Evolutionary conservation across 2,329 filamentous ascomycete species (phyloP).

Genomic region (Hypoxylon rubiginosum): DNA sequence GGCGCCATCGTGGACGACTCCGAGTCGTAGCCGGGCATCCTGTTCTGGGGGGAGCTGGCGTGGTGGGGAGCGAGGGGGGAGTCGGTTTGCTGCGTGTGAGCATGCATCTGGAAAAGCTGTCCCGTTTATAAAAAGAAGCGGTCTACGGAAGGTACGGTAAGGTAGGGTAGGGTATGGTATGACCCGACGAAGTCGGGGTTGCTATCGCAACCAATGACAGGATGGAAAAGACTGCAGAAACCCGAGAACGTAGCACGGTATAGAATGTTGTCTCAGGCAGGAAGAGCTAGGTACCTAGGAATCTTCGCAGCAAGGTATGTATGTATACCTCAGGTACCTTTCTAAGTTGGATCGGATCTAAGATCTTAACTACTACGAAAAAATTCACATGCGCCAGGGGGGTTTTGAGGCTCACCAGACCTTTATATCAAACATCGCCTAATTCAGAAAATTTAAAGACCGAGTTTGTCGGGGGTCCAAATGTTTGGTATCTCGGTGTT

Average conservation of each 20-base stretch:
- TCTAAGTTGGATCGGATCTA: not conserved
- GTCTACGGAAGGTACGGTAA: not conserved
- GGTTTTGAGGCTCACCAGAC: slow-evolving; percentile 4
- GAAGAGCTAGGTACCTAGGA: not conserved
- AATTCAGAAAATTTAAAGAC: not conserved
- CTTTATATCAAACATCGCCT: slow-evolving; percentile 26
- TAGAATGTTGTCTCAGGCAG: slow-evolving; percentile 1
- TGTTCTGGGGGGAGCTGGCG: slow-evolving; percentile 19
- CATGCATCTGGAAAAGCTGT: not conserved
- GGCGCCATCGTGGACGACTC: slow-evolving; percentile 41
- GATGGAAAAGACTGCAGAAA: not conserved
- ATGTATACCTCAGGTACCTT: not conserved
- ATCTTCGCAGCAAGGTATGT: not conserved
- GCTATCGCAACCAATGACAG: not conserved
- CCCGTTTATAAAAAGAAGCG: not conserved
- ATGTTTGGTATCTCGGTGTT: not conserved
- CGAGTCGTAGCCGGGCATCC: slow-evolving; percentile 42
- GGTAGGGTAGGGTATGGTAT: not conserved
- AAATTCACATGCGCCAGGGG: slow-evolving; percentile 5
- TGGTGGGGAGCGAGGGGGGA: slow-evolving; percentile 4
- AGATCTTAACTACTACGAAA: not conserved
- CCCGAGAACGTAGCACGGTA: not conserved
- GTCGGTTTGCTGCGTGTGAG: not conserved
- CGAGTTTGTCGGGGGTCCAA: slow-evolving; percentile 20
- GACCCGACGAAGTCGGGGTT: not conserved